Evolutionary conservation across 306 rosid species (phyloP), one percentile per base, ranked within the genome.

Genomic region (Dryas octopetala): DNA sequence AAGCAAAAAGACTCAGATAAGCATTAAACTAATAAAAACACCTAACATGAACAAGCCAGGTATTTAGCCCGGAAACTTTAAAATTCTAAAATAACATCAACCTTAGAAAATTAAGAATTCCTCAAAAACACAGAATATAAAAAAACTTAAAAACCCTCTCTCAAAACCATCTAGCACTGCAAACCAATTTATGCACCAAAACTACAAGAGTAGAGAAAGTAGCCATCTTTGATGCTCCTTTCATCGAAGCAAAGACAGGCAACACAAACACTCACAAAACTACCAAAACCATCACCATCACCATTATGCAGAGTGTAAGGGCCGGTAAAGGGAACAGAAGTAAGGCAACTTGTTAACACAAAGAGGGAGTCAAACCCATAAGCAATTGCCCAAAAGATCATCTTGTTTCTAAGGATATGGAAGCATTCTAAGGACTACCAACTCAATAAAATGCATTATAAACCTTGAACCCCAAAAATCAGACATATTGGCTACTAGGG

Each of bases 1-100:
- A 70, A 65, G 83, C 76, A 59, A 74, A 43, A 66, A 79, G 54
- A 77, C n/a, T 28, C 59, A 47, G 0, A 72, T 4, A 40, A 70
- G 41, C 83, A 69, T 70, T 62, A 74, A 66, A 66, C 7, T 40
- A 67, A 78, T 11, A 17, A 58, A 58, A 41, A 63, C 52, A 74
- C n/a, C 4, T 51, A 71, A 76, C 17, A 26, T 26, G 1, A 11
- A 14, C 4, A 46, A 60, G 54, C 10, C 38, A 13, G 23, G 47
- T 44, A 43, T 4, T 49, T 13, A 8, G 12, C 43, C 11, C 26
- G 16, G 6, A 45, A 13, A 71, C 53, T 57, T 12, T 14, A 57
- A 44, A 44, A 44, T 32, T 44, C 43, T 23, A 19, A 45, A 7
- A 19, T 9, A 54, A n/a, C 9, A 51, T 4, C 61, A 38, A 51